These are phyloP conservation scores for Dipodascus geniculatus DNA, from an alignment of 805 yeast species.

Conservation along the genomic window DNA sequence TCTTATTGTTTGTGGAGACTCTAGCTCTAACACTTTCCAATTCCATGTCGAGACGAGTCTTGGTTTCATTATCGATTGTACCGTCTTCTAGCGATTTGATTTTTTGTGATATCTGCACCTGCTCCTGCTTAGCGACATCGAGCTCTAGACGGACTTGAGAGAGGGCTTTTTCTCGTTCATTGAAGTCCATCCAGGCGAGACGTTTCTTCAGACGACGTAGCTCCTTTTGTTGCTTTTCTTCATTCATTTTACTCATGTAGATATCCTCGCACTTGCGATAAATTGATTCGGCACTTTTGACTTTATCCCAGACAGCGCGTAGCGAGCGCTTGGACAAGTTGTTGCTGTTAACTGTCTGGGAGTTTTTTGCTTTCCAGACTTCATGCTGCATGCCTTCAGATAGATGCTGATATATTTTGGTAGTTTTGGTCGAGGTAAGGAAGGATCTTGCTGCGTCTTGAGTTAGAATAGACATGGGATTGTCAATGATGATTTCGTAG, in stretches of 20 bases:
- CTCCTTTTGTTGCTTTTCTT: conserved; percentile 3
- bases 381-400: conserved; percentile 70
- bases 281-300: conserved; percentile 31
- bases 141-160: background rate
- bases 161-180: background rate
- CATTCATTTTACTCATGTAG: conserved; percentile 24
- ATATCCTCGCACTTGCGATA: conserved; percentile 29
- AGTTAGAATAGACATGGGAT: conserved; percentile 84
- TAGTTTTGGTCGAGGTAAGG: conserved; percentile 62
- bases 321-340: conserved; percentile 23
- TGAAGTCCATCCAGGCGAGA: background rate
- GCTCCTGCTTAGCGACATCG: background rate
- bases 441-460: conserved; percentile 93
- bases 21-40: background rate
- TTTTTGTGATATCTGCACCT: background rate
- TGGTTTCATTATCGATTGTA: background rate
- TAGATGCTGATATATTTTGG: conserved; percentile 61
- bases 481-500: conserved; percentile 70
- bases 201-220: background rate
- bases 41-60: background rate
- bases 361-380: conserved; percentile 31
- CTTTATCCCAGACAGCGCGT: conserved; percentile 30
- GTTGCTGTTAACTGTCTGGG: background rate
- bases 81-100: background rate
- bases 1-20: background rate